Conservation (phyloP, 345 rosid species). For the Populus euphratica region DNA sequence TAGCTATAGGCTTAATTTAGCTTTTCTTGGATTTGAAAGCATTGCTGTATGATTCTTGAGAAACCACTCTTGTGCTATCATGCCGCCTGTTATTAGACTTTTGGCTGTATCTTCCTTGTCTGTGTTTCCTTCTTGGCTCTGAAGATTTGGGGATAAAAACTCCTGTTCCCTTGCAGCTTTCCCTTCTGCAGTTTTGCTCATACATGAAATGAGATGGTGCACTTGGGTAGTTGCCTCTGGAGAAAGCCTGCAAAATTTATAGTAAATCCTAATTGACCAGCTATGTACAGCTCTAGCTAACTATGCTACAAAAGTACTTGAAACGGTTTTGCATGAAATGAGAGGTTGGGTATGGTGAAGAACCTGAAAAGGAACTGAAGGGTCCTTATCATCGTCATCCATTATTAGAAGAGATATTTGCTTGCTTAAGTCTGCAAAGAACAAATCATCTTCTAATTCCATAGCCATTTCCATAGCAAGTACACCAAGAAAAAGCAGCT, state of each 20-base stretch:
- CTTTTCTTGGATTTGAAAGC: slow-evolving; percentile 40
- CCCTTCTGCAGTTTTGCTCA: slow-evolving; percentile 48
- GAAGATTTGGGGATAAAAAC: slow-evolving; percentile 74
- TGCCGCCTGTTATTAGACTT: slow-evolving; percentile 33
- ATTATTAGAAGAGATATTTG: slow-evolving; percentile 87
- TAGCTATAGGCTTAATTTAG: slow-evolving; percentile 6
- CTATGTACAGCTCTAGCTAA: too few relatives aligned
- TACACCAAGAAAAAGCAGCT: neutral
- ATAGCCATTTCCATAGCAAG: slow-evolving; percentile 41
- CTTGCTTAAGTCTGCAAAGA: slow-evolving; percentile 87
- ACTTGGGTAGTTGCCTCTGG: slow-evolving; percentile 40
- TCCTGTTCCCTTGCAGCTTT: slow-evolving; percentile 80
- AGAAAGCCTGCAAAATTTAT: slow-evolving; percentile 39
- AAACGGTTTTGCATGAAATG: neutral
- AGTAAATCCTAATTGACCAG: neutral
- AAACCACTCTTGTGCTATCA: slow-evolving; percentile 36
- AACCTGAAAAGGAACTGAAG: slow-evolving; percentile 76
- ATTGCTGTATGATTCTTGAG: slow-evolving; percentile 29
- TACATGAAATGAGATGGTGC: slow-evolving; percentile 41
- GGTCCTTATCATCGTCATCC: slow-evolving; percentile 67
- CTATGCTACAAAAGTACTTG: neutral
- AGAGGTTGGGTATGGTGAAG: neutral
- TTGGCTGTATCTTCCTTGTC: slow-evolving; percentile 55
- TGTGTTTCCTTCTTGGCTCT: slow-evolving; percentile 65
- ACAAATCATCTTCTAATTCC: slow-evolving; percentile 87